phyloP scores from a whole-genome alignment of 805 yeast species.

The Candida manassasensis region DNA sequence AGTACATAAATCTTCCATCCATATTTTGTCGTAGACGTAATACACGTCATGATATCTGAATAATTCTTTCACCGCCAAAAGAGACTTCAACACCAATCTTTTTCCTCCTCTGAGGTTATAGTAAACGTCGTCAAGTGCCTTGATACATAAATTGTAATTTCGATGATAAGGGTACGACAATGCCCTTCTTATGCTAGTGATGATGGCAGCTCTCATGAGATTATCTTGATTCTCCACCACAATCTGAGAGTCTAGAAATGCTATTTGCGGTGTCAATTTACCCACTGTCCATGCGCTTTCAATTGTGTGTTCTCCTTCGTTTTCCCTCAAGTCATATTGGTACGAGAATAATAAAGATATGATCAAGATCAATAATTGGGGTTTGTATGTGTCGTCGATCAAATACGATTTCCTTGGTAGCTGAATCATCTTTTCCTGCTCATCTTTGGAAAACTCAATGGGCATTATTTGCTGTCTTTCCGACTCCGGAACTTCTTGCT shows the following conservation, averaged over 20 bases:
- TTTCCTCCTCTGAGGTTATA: constrained; percentile 64
- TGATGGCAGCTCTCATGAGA: constrained; percentile 48
- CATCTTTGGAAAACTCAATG: constrained; percentile 53
- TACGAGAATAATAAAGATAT: constrained; percentile 68
- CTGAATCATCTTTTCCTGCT: constrained; percentile 61
- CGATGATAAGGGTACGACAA: constrained; percentile 78
- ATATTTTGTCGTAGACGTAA: constrained; percentile 74
- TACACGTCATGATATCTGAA: constrained; percentile 82
- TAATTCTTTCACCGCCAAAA: constrained; percentile 62
- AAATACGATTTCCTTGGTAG: constrained; percentile 63
- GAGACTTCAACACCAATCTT: constrained; percentile 52
- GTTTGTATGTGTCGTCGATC: constrained; percentile 45
- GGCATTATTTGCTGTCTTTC: constrained; percentile 27
- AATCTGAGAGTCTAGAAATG: constrained; percentile 63
- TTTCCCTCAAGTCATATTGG: constrained; percentile 71
- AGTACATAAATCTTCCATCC: constrained; percentile 70
- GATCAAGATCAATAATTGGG: constrained; percentile 55
- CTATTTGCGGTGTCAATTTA: constrained; percentile 71
- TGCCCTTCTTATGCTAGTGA: constrained; percentile 68
- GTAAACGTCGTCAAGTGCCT: constrained; percentile 75
- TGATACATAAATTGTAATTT: constrained; percentile 52
- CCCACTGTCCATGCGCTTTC: constrained; percentile 97
- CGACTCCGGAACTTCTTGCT: constrained; percentile 21
- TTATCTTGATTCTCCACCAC: constrained; percentile 23
- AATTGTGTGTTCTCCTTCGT: constrained; percentile 62